Evolutionary conservation across 345 rosid species (phyloP).

Genomic region (Rhizophora apiculata): DNA sequence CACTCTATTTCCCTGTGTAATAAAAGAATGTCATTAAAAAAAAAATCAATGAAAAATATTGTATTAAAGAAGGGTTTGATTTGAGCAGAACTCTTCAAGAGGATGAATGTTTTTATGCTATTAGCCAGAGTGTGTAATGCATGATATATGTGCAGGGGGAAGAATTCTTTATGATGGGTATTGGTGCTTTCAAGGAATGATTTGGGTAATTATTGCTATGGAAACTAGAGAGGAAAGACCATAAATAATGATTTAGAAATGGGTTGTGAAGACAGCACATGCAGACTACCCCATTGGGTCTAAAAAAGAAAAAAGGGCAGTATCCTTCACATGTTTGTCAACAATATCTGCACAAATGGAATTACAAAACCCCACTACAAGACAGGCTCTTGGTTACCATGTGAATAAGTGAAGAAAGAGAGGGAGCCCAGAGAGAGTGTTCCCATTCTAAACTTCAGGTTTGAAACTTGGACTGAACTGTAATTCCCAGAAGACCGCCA

Average conservation of each 20-base stretch:
- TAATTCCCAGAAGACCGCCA: neutral
- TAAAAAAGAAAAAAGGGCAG: neutral
- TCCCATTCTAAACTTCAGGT: conserved; percentile 28
- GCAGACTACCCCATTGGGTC: neutral
- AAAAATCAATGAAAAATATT: neutral
- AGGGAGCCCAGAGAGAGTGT: neutral
- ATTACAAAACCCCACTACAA: neutral
- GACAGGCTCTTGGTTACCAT: too few species aligned
- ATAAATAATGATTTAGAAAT: neutral
- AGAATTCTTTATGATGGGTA: conserved; percentile 3
- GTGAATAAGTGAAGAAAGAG: conserved; percentile 6
- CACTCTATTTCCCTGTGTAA: conserved; percentile 8
- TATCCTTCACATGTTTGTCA: neutral
- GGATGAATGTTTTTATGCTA: conserved; percentile 12
- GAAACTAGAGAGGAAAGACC: neutral
- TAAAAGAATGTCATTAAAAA: conserved; percentile 12
- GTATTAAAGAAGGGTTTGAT: neutral
- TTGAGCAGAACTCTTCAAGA: neutral
- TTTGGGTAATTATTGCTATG: neutral
- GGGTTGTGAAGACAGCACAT: neutral
- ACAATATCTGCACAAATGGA: neutral
- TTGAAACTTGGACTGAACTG: conserved; percentile 32
- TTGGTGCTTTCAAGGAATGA: neutral
- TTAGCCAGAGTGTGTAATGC: neutral
- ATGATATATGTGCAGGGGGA: conserved; percentile 1